Evolutionary conservation across 805 yeast species (phyloP), one percentile per base, ranked within the genome.

Genomic region (Teunomyces tritomae): DNA sequence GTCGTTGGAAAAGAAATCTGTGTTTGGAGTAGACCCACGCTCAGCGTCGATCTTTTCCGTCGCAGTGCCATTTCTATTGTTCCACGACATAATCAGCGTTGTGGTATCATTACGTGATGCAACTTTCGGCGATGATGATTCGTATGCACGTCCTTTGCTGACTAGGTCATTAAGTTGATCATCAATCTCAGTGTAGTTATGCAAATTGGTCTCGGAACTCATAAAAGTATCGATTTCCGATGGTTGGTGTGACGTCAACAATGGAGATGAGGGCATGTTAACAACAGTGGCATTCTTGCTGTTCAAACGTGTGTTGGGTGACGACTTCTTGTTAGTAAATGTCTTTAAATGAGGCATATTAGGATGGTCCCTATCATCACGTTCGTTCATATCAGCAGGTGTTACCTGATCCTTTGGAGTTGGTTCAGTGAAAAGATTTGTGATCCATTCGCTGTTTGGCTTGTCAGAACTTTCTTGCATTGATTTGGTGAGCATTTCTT

Each of bases 201-300:
- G 53, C 43, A 32, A 27, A 29, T 33, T 39, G 39, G 55, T 40
- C 17, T 50, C 55, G 26, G 52, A 47, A 42, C 39, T 48, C 44
- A 59, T 50, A 40, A 58, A 56, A 1, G 53, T 42, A 26, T 54
- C 53, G 44, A 56, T 40, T 30, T 48, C 56, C 44, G 57, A 51
- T 8, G 52, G 34, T 43, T 40, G 56, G 28, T 43, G 47, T 26
- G 56, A 34, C 13, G 62, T 55, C 26, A 67, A 56, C 17, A 68
- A 60, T 20, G 76, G 76, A 11, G 76, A 71, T 5, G 76, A 70
- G 1, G 75, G 74, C 74, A 70, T 70, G 49, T 68, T 68, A 13
- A 56, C 56, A 9, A 61, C 67, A 2, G 54, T 48, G 2, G 63
- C 58, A 29, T 58, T 56, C 47, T 58, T 56, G 33, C 47, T 51